Conservation (phyloP, 352 stramenopile species). For the Phytophthora cryptogea region DNA sequence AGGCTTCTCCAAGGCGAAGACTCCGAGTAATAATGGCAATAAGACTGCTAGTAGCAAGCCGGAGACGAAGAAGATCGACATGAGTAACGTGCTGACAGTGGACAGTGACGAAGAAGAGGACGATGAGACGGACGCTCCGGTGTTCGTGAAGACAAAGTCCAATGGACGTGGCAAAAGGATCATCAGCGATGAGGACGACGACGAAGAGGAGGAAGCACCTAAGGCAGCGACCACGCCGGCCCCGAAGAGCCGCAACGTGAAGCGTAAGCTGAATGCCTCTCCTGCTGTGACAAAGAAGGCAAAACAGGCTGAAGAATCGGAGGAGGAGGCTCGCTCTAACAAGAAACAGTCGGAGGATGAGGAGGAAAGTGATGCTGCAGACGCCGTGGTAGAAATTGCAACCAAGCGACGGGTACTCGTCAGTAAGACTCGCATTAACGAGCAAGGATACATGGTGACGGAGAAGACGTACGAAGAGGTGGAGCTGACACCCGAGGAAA, state of each 20-base stretch:
- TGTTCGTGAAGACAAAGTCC: conserved; percentile 62
- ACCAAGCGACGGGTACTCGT: conserved; percentile 64
- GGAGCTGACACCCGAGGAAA: conserved; percentile 60
- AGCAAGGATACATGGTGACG: conserved; percentile 87
- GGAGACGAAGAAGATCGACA: conserved; percentile 46
- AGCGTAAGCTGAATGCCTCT: conserved; percentile 55
- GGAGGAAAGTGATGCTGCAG: conserved; percentile 5
- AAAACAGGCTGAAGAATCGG: conserved; percentile 19
- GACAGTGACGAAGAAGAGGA: conserved; percentile 74
- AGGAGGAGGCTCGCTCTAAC: conserved; percentile 21
- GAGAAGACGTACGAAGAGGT: conserved; percentile 78
- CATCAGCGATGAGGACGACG: conserved; percentile 75
- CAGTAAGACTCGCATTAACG: conserved; percentile 78
- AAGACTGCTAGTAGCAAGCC: conserved; percentile 31
- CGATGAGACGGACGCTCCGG: conserved; percentile 57
- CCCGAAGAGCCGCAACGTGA: conserved; percentile 40
- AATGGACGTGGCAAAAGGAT: conserved; percentile 45
- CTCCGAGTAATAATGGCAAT: conserved; percentile 18
- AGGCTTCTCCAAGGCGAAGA: conserved; percentile 27
- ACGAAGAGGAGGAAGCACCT: conserved; percentile 39
- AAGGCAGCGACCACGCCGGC: conserved; percentile 20
- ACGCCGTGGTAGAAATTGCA: conserved; percentile 27
- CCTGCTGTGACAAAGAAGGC: conserved; percentile 27
- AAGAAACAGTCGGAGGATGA: conserved; percentile 41
- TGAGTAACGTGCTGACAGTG: conserved; percentile 75